phyloP scores from a whole-genome alignment of 306 rosid genomes.

The Datisca glomerata region DNA sequence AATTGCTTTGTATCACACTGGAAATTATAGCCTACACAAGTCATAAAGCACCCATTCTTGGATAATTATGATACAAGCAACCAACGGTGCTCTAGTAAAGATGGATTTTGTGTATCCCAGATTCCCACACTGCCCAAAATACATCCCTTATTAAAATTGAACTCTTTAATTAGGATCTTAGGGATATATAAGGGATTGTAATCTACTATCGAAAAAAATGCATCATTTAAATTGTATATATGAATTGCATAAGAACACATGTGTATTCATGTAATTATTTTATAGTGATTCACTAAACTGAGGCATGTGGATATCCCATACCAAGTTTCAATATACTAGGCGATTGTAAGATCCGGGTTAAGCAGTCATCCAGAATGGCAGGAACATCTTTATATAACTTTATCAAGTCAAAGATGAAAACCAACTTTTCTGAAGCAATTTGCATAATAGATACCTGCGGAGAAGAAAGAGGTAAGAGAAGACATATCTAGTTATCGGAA shows the following conservation, averaged over 20 bases:
- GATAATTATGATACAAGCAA: not conserved
- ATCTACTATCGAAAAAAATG: no score
- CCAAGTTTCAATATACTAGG: conserved; percentile 84
- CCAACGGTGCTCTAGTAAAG: no score
- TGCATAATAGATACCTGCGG: conserved; percentile 95
- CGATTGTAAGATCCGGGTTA: conserved; percentile 65
- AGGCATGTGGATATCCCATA: conserved; percentile 24
- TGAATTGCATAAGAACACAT: no score
- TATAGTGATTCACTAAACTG: not conserved
- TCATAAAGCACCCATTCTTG: conserved; percentile 17
- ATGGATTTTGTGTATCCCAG: no score
- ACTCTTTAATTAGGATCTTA: no score
- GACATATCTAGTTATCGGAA: conserved; percentile 6
- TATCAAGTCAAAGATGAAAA: conserved; percentile 69
- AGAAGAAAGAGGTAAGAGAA: conserved; percentile 3
- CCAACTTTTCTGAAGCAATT: conserved; percentile 72
- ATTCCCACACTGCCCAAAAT: no score
- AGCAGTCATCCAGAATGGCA: conserved; percentile 40
- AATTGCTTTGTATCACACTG: conserved; percentile 79
- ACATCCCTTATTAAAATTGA: no score
- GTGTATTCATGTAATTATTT: no score
- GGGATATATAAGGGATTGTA: no score
- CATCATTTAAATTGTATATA: no score
- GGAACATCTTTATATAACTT: conserved; percentile 62
- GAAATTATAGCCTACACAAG: conserved; percentile 75